phyloP scores from a whole-genome alignment of 345 rosid genomes.

The Microthlaspi erraticum region DNA sequence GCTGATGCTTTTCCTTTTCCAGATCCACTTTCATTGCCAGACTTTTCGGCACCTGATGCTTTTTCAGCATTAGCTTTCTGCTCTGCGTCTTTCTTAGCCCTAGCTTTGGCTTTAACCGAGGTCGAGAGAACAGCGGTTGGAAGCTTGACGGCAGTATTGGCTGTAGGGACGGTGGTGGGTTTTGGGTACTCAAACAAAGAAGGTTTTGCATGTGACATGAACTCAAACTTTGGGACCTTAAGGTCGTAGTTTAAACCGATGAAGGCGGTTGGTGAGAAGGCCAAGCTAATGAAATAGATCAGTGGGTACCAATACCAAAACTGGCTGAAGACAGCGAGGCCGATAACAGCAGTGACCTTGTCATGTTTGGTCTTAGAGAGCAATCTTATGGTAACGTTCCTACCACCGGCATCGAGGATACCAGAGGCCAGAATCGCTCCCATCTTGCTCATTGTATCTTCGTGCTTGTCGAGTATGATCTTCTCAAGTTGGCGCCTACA shows the following conservation, averaged over 20 bases:
- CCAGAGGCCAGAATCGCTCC: constrained; percentile 99
- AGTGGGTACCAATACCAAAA: constrained; percentile 99
- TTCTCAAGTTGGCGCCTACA: constrained; percentile 91
- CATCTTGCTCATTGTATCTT: constrained; percentile 99
- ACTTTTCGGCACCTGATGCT: constrained; percentile 45
- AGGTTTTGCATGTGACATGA: constrained; percentile 92
- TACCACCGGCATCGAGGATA: constrained; percentile 99
- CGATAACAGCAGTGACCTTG: constrained; percentile 92
- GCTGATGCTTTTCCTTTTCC: constrained; percentile 76
- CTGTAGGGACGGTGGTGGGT: constrained; percentile 80
- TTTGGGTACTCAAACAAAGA: constrained; percentile 96
- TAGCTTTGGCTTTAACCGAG: constrained; percentile 94
- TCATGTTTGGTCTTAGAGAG: constrained; percentile 98
- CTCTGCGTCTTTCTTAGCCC: constrained; percentile 99
- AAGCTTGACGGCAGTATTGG: constrained; percentile 86
- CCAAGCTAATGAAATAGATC: constrained; percentile 84
- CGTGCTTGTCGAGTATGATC: constrained; percentile 93
- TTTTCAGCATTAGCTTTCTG: constrained; percentile 81
- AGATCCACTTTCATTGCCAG: constrained; percentile 50
- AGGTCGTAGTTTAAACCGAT: constrained; percentile 92
- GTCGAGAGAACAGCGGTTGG: constrained; percentile 98
- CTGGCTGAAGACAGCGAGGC: constrained; percentile 98
- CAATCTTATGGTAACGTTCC: constrained; percentile 91
- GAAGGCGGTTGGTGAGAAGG: constrained; percentile 97
- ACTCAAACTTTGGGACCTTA: constrained; percentile 93